Conservation (phyloP, 306 rosid genomes). For the Carpinus fangiana region DNA sequence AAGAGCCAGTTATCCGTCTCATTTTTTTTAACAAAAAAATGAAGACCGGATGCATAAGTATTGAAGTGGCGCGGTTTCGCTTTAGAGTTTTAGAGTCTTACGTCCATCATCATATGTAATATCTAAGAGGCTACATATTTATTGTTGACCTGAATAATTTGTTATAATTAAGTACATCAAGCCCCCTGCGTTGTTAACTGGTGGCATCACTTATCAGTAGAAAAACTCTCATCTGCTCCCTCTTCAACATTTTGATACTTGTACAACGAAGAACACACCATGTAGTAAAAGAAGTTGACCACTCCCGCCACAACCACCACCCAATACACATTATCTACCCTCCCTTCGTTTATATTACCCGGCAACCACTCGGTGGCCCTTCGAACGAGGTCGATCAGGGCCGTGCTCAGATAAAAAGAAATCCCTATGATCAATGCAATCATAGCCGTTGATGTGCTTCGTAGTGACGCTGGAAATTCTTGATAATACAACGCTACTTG, state of each 20-base stretch:
- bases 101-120: no score
- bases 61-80: no score
- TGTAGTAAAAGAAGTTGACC: slow-evolving; percentile 35
- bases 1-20: no score
- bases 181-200: not conserved
- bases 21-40: no score
- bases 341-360: slow-evolving; percentile 40
- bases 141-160: not conserved
- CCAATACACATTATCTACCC: slow-evolving; percentile 46
- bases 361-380: slow-evolving; percentile 40
- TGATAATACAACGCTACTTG: slow-evolving; percentile 68
- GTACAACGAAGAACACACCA: slow-evolving; percentile 30
- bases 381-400: slow-evolving; percentile 26
- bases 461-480: slow-evolving; percentile 51
- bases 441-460: slow-evolving; percentile 58
- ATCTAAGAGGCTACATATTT: no score
- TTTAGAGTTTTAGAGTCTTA: no score
- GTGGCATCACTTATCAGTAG: not conserved
- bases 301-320: slow-evolving; percentile 29
- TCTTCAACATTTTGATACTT: slow-evolving; percentile 28
- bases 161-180: not conserved
- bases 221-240: not conserved
- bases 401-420: slow-evolving; percentile 32
- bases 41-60: no score
- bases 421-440: slow-evolving; percentile 12